Evolutionary conservation across 441 rosid genomes (phyloP).

Genomic region (Aleurites moluccanus): DNA sequence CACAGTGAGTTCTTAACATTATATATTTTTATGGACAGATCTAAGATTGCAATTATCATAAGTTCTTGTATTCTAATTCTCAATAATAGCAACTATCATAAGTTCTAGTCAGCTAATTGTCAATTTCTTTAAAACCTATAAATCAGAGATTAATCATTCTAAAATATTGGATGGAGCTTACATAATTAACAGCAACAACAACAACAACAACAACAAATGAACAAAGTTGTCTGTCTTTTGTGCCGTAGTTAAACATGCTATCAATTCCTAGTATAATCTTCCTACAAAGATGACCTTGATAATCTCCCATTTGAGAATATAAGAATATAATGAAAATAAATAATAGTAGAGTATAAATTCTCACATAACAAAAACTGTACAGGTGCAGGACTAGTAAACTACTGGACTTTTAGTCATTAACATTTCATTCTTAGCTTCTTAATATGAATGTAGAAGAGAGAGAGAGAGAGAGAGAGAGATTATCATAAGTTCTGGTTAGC

Average conservation of each 20-base stretch:
- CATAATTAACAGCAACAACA: too few species aligned
- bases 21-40: background rate
- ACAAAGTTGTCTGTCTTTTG: background rate
- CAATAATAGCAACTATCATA: too few species aligned
- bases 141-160: too few species aligned
- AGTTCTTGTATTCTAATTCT: conserved; percentile 38
- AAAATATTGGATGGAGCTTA: too few species aligned
- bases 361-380: background rate
- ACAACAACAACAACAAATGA: background rate
- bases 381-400: background rate
- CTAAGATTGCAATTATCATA: background rate
- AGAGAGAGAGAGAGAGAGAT: too few species aligned
- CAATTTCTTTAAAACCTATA: conserved; percentile 57
- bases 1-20: conserved; percentile 55
- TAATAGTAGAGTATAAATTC: background rate
- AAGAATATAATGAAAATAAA: background rate
- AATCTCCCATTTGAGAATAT: background rate
- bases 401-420: background rate
- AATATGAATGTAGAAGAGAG: background rate
- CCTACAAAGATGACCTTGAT: background rate
- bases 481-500: too few species aligned
- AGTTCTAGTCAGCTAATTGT: too few species aligned
- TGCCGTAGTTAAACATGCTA: too few species aligned
- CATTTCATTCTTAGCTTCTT: background rate
- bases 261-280: background rate